Evolutionary conservation across 306 rosid species (phyloP), one percentile per base, ranked within the genome.

Genomic region (Malus sylvestris): DNA sequence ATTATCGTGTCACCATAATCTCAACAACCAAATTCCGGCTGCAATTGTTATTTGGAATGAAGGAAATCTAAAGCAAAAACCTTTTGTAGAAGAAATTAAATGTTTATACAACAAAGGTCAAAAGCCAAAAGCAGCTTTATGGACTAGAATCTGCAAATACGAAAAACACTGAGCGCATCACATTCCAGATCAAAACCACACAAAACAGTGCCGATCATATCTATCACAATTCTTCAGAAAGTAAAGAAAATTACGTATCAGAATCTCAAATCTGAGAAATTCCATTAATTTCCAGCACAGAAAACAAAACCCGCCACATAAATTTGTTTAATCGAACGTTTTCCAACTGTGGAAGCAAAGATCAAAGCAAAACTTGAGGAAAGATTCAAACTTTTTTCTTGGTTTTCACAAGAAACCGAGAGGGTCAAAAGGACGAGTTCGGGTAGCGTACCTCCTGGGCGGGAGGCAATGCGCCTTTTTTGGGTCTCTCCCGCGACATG

Each of bases 401-500:
- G 30, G n/a, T 51, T 62, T 1, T 14, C 18, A 52, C 6, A 63
- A 76, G 63, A 69, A 67, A 20, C 23, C 12, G 57, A 72, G 68
- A 27, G 40, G 2, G 6, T 51, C 4, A 29, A 4, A 2, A 2
- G 22, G 11, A 23, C 23, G 20, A 60, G 55, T 30, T 72, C 20
- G 45, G 53, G n/a, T 27, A 44, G 52, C 23, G 23, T 81, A 90
- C 98, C 98, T 88, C 90, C 74, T 80, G 87, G 65, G 84, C 98
- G n/a, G 97, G 97, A 77, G 98, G 98, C 23, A 91, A 88, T 22
- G 84, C 83, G 66, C 63, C 80, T 83, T 86, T 84, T 79, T 23
- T 91, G 76, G 85, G 80, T 86, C 92, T 93, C 83, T 81, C 90
- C 55, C 89, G 83, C 74, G 98, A 91, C 98, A 91, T 60, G 65